Evolutionary conservation across 2,329 filamentous ascomycete genomes (phyloP), one percentile per base, ranked within the genome.

Genomic region (Pseudocercospora eumusae): DNA sequence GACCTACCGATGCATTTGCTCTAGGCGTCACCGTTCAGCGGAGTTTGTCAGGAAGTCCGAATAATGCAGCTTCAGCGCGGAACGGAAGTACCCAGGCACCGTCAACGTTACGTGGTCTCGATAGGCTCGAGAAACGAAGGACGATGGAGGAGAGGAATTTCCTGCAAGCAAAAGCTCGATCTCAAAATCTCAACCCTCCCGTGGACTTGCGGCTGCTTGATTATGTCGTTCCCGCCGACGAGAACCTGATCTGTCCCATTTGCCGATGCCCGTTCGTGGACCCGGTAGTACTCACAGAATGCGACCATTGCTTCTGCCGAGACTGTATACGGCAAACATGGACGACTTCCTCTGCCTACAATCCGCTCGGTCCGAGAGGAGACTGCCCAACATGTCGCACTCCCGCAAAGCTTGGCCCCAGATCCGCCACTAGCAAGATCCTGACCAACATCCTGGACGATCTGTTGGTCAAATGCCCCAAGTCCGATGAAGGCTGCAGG

Each of bases 231-330:
- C 72, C 75, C 27, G 83, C 83, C 70, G 84, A 88, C 71, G 79
- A 79, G 64, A 86, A 88, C 69, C 78, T 88, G 56, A 82, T 86
- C 77, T 88, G 86, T 70, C 81, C 85, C 15, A 88, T 88, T 66
- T 88, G 86, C 73, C 84, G 85, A 70, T 84, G 83, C 63, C 83
- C 86, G 7, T 86, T 87, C 68, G 80, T 87, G 59, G 76, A 81
- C 57, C 85, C 86, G 1, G 79, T 86, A 49, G 78, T 75, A 3
- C 73, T 83, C 67, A 76, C 86, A 53, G 78, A 82, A 66, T 88
- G 86, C 74, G 84, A 87, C 65, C 86, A 88, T 75, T 83, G 84
- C 65, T 88, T 88, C 75, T 88, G 86, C 74, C 77, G 80, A 58
- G 79, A 82, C 23, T 88, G 86, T 69, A 77, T 88, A 62, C 79